A percentile compares a stretch with the other conserved stretches of the same genome.
Conservation (phyloP, 1,284 basidiomycete genomes). For the Ustilago esculenta region DNA sequence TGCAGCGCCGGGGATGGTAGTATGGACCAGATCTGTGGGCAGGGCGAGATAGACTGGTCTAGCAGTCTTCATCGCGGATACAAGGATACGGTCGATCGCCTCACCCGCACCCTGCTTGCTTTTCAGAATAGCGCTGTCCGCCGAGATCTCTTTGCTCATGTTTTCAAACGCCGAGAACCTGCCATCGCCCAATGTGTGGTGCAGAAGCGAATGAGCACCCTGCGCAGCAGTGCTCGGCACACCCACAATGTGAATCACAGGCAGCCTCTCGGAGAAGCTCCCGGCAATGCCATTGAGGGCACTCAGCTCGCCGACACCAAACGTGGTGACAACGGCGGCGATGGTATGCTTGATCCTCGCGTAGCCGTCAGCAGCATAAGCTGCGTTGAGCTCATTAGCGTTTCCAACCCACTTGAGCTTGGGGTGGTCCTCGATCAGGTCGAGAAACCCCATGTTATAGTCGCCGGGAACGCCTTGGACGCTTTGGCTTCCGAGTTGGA, state of each 20-base stretch:
- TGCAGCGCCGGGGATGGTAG: constrained; percentile 75
- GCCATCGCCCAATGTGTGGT: constrained; percentile 67
- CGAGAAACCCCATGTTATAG: constrained; percentile 80
- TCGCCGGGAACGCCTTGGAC: constrained; percentile 92
- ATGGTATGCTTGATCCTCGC: constrained; percentile 72
- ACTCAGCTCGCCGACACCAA: constrained; percentile 86
- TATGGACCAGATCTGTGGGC: constrained; percentile 83
- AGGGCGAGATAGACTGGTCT: constrained; percentile 88
- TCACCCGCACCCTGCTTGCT: constrained; percentile 68
- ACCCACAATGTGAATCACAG: constrained; percentile 90
- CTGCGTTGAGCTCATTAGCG: constrained; percentile 72
- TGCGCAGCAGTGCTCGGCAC: constrained; percentile 81
- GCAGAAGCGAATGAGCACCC: constrained; percentile 69
- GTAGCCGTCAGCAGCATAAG: constrained; percentile 95
- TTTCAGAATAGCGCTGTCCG: constrained; percentile 72
- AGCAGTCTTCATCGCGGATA: constrained; percentile 76
- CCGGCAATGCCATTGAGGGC: constrained; percentile 69
- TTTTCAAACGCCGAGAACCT: constrained; percentile 78
- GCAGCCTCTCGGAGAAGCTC: constrained; percentile 81
- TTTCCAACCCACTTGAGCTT: constrained; percentile 81
- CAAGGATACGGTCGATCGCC: constrained; percentile 83
- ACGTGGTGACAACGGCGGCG: constrained; percentile 71
- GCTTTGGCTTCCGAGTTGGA: constrained; percentile 68
- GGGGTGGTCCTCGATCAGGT: constrained; percentile 84
- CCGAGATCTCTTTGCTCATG: constrained; percentile 80